Conservation (phyloP, 2,329 filamentous ascomycete genomes). For the Pseudocercospora pini-densiflorae region DNA sequence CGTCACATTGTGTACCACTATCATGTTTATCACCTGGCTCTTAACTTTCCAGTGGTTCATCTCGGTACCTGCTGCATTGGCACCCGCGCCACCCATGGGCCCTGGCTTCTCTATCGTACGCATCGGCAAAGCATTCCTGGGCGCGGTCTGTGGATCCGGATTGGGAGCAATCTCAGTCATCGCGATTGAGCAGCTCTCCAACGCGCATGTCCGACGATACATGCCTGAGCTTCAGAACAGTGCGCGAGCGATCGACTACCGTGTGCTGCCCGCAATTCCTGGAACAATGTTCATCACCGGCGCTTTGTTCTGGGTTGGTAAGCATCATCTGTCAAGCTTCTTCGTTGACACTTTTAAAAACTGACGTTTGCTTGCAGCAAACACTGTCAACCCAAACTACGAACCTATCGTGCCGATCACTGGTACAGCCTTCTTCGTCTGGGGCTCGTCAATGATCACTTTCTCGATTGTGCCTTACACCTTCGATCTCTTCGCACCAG, state of each 20-base stretch:
- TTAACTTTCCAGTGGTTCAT: slow-evolving; percentile 41
- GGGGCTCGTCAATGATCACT: slow-evolving; percentile 39
- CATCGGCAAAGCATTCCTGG: slow-evolving; percentile 41
- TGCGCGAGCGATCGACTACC: slow-evolving; percentile 35
- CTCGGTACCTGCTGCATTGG: slow-evolving; percentile 38
- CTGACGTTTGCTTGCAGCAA: slow-evolving; percentile 16
- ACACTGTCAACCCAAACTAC: slow-evolving; percentile 37
- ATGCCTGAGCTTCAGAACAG: neutral
- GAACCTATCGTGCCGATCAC: slow-evolving; percentile 38
- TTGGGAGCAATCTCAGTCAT: slow-evolving; percentile 36
- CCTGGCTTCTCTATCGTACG: slow-evolving; percentile 38
- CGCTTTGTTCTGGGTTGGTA: slow-evolving; percentile 44
- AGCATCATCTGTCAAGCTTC: neutral
- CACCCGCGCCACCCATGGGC: slow-evolving; percentile 21
- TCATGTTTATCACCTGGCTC: slow-evolving; percentile 37
- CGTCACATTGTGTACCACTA: slow-evolving; percentile 33
- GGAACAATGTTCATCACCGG: slow-evolving; percentile 38
- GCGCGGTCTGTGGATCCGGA: slow-evolving; percentile 37
- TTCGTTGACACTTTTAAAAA: neutral
- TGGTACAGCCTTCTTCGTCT: slow-evolving; percentile 42
- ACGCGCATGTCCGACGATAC: slow-evolving; percentile 12
- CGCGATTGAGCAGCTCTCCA: slow-evolving; percentile 33
- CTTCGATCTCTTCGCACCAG: slow-evolving; percentile 44
- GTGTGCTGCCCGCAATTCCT: slow-evolving; percentile 42
- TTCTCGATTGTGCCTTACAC: slow-evolving; percentile 43